Evolutionary conservation across 2,329 filamentous ascomycete species (phyloP).

Genomic region (Onygena corvina): DNA sequence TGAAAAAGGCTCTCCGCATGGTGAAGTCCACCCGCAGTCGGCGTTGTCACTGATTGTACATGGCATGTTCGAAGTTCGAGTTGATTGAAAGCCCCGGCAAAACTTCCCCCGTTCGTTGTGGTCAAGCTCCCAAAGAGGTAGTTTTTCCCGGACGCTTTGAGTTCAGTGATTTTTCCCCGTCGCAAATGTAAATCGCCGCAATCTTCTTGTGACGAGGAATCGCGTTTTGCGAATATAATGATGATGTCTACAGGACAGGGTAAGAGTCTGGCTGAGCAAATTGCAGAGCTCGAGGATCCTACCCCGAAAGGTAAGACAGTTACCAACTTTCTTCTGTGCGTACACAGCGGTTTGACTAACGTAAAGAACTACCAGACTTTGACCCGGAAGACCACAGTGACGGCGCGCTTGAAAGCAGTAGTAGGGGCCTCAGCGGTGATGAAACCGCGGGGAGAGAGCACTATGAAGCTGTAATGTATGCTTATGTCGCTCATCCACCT

Average conservation of each 20-base stretch:
- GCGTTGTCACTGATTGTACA: not conserved
- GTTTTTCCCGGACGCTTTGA: slow-evolving; percentile 11
- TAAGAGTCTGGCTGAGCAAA: slow-evolving; percentile 46
- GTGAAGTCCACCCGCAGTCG: not conserved
- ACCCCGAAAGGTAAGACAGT: slow-evolving; percentile 46
- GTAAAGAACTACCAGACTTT: slow-evolving; percentile 46
- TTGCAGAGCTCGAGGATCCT: slow-evolving; percentile 52
- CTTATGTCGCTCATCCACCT: not conserved
- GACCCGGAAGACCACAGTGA: slow-evolving; percentile 62
- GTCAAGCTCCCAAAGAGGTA: slow-evolving; percentile 4
- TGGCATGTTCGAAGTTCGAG: not conserved
- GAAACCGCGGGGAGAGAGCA: slow-evolving; percentile 61
- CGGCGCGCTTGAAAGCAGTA: slow-evolving; percentile 44
- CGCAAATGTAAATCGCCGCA: not conserved
- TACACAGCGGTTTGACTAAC: slow-evolving; percentile 9
- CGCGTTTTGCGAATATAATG: not conserved
- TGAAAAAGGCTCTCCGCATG: slow-evolving; percentile 42
- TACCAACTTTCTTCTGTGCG: slow-evolving; percentile 11
- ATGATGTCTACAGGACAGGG: slow-evolving; percentile 29
- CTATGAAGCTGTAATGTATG: slow-evolving; percentile 63
- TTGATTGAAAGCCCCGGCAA: slow-evolving; percentile 8
- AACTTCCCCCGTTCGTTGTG: not conserved
- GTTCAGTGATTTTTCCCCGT: too few relatives aligned
- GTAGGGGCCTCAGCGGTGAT: slow-evolving; percentile 39
- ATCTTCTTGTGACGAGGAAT: not conserved